These are phyloP conservation scores for Forsythia suspensa DNA, from an alignment of 257 asterid species.

Conservation along the genomic window DNA sequence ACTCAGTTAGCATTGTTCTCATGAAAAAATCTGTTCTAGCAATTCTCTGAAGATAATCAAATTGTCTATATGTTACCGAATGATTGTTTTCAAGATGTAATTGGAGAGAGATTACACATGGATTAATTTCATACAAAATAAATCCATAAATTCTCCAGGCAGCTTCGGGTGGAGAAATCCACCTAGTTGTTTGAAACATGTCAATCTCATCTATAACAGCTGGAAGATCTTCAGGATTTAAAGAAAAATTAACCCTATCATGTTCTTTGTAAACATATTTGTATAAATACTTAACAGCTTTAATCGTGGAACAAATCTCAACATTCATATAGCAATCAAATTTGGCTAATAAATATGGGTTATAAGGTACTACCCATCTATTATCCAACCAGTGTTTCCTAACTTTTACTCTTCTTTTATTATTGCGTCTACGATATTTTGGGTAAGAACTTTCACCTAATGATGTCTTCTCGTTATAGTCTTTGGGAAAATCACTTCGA, in stretches of 20 bases:
- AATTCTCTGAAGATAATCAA: not conserved
- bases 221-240: no score
- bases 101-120: not conserved
- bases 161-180: not conserved
- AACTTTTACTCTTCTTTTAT: not conserved
- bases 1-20: not conserved
- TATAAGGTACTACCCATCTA: no score
- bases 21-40: fast-evolving
- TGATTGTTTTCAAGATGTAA: no score
- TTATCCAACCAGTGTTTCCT: not conserved
- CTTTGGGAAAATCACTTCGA: not conserved
- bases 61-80: not conserved
- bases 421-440: not conserved
- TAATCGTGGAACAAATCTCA: no score
- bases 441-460: not conserved
- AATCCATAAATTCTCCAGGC: not conserved
- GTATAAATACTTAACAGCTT: slow-evolving; percentile 10
- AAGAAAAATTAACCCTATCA: not conserved
- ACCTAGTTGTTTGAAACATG: not conserved
- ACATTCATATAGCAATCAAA: no score
- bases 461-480: not conserved
- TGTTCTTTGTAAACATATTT: slow-evolving; percentile 17
- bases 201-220: not conserved
- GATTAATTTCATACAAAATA: not conserved
- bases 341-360: no score